Base-by-base conservation (phyloP, 2,329 filamentous ascomycete genomes). In the Fusarium abutilonis region DNA sequence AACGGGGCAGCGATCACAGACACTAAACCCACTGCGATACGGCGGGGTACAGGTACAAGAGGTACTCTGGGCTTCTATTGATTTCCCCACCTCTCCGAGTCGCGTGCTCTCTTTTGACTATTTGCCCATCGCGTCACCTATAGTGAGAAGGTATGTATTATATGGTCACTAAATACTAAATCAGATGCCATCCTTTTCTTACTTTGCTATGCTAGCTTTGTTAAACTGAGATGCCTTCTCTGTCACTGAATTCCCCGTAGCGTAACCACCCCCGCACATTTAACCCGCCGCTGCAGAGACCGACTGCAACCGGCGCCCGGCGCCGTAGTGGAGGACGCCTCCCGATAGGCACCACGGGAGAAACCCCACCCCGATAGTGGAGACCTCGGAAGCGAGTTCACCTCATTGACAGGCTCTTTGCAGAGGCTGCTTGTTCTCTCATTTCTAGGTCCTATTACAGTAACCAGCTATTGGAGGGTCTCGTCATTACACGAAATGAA, bases 261-360 rank as follows among this genome's bases (percentile, higher is more conserved):
- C 5, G 23, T 26, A 26, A 26, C 31, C 31, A 14, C 14, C 17
- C 14, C 31, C 50, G 42, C 67, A 63, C 65, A 57, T 56, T 69
- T 63, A 61, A 66, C 60, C 63, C 67, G 55, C 40, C 39, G 55
- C 52, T 65, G 43, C 56, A 50, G 41, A 47, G 50, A 48, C 52
- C 47, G 64, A 53, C 57, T 70, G 65, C 50, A 69, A 42, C 57
- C 57, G 63, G 67, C 51, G 41, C 46, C 49, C 51, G 61, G 63
- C 56, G 66, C 67, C 67, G 60, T 70, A 43, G 51, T 60, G 17
- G 39, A 69, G 53, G 67, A 60, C 67, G 53, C 47, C 57, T 64
- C 68, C 67, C 67, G 67, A 70, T 70, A 70, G 67, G 63, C 45
- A 70, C 56, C 40, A 55, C 60, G 60, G 60, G 38, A 56, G 36